Evolutionary conservation across 2,329 filamentous ascomycete genomes (phyloP), one percentile per base, ranked within the genome.

Genomic region (Ceratocystis ficicola): DNA sequence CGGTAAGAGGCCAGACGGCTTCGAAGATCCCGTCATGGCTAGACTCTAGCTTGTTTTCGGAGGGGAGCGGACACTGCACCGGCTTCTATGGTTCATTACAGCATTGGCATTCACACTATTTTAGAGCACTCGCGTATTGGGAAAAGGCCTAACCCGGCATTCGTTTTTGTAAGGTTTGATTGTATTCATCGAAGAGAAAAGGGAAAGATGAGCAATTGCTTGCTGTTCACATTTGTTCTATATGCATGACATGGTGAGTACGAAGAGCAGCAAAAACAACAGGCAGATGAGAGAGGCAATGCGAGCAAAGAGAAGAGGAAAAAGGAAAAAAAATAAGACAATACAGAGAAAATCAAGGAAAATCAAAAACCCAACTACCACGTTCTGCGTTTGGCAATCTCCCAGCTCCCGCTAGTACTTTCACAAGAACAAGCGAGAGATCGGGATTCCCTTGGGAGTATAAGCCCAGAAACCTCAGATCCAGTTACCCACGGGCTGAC

Each of bases 1-100:
- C 76, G 83, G 71, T 81, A 73, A 41, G 36, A 41, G 10, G 36
- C 36, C 36, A 41, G 36, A 10, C 3, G 36, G 36, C 36, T 41
- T 41, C 10, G 10, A 12, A 41, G 36, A 41, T 41, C 2, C 36
- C 36, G 36, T 3, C 36, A 41, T 12, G 8, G 36, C 36, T 41
- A 41, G 36, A 41, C 36, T 41, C 36, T 41, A 12, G 36, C 36
- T 41, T 12, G 8, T 12, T 36, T 28, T 22, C 10, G 17, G 22
- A 30, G 17, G 17, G 10, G 22, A 5, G 25, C 52, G 5, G 5
- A 28, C 25, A 15, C 28, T 17, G 5, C 52, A 36, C n/a, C 28
- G 28, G 5, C 52, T 52, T 64, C 7, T 55, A 36, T 50, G 25
- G 25, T 60, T 60, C 32, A 60, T 65, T 46, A 57, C 25, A 59